phyloP scores from a whole-genome alignment of 1,139 yeast genomes.

The Magnusiomyces tetraspermus region DNA sequence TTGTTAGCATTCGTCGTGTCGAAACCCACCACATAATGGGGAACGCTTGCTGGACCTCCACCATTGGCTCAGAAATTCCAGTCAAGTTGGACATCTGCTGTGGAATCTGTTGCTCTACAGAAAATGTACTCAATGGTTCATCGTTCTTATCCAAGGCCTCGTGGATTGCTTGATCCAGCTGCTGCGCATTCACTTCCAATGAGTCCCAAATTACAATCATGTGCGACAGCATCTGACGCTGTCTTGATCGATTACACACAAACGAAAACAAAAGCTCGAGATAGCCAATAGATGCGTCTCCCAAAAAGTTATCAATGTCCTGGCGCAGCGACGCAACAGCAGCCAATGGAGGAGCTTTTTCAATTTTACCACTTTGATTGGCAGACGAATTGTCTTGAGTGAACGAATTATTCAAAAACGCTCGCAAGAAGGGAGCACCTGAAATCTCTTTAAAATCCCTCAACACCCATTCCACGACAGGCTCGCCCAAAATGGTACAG shows the following conservation, averaged over 20 bases:
- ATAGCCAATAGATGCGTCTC: constrained; percentile 27
- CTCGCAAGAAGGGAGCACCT: constrained; percentile 13
- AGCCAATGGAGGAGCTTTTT: constrained; percentile 4
- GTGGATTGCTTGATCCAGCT: constrained; percentile 86
- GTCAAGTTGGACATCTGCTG: background rate
- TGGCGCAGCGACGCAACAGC: constrained; percentile 15
- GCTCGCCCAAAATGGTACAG: constrained; percentile 19
- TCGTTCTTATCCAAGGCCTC: constrained; percentile 30
- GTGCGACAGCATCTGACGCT: constrained; percentile 61
- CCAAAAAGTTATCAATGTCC: constrained; percentile 21
- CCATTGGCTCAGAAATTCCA: background rate
- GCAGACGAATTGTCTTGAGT: too few relatives aligned
- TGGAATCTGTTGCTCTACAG: background rate
- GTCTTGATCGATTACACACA: constrained; percentile 65
- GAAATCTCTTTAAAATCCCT: constrained; percentile 28
- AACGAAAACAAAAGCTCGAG: constrained; percentile 45
- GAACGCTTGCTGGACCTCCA: constrained; percentile 30
- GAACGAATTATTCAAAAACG: constrained; percentile 1
- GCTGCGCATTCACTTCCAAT: constrained; percentile 78
- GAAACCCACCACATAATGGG: constrained; percentile 65
- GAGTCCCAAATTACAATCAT: constrained; percentile 62
- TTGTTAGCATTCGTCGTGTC: constrained; percentile 52
- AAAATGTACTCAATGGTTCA: constrained; percentile 3
- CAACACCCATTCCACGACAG: constrained; percentile 25
- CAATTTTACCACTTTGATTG: constrained; percentile 5